Conservation (phyloP, 371 early-diverging fungal species). For the Syncephalastrum racemosum region DNA sequence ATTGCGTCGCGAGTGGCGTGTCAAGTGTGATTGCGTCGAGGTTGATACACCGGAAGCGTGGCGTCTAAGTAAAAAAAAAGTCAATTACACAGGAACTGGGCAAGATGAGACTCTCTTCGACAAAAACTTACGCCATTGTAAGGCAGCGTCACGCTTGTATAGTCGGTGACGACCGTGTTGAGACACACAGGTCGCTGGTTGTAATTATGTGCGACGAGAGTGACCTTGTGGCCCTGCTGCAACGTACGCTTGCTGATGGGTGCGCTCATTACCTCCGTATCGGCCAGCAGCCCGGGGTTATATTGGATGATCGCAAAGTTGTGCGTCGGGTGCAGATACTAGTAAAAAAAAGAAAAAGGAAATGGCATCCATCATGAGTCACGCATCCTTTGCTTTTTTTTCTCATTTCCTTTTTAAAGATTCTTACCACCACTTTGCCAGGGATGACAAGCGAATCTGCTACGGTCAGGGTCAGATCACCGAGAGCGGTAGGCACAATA, state of each 20-base stretch:
- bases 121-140: constrained; percentile 58
- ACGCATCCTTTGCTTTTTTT: not conserved
- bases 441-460: constrained; percentile 80
- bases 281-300: constrained; percentile 71
- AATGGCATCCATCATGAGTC: not conserved
- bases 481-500: constrained; percentile 72
- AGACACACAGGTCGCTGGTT: constrained; percentile 76
- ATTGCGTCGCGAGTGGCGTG: constrained; percentile 81
- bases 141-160: constrained; percentile 79
- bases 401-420: not conserved
- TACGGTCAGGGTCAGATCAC: constrained; percentile 74
- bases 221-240: constrained; percentile 64
- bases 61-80: constrained; percentile 51
- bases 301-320: constrained; percentile 76
- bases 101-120: not conserved
- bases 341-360: constrained; percentile 6
- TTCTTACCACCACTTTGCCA: constrained; percentile 60
- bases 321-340: constrained; percentile 84
- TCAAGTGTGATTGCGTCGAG: constrained; percentile 87
- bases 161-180: constrained; percentile 75
- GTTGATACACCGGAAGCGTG: constrained; percentile 80
- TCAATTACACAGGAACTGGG: not conserved
- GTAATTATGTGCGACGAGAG: constrained; percentile 76
- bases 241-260: constrained; percentile 58
- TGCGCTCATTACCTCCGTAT: constrained; percentile 70